Percentiles rank a stretch among this genome's conserved stretches.
These are phyloP conservation scores for Boletellus deceptivus DNA, from an alignment of 1,284 basidiomycete species.

Conservation along the genomic window DNA sequence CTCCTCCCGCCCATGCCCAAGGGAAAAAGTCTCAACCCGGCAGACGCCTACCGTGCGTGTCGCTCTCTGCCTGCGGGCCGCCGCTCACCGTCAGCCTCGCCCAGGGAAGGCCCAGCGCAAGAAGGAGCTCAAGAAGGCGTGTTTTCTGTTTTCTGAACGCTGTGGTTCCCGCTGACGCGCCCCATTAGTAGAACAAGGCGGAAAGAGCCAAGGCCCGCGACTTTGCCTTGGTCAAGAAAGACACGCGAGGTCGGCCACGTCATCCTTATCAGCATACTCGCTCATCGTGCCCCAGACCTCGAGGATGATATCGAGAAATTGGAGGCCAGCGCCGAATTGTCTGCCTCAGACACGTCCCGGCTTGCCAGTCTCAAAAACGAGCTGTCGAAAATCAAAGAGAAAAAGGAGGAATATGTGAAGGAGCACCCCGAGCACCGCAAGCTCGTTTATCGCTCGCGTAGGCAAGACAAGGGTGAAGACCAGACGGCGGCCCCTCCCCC, in stretches of 20 bases:
- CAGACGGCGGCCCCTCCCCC: slow-evolving; percentile 46
- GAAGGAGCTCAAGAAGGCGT: slow-evolving; percentile 88
- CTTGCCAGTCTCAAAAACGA: slow-evolving; percentile 73
- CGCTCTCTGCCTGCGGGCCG: background rate
- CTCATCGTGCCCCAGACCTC: slow-evolving; percentile 46
- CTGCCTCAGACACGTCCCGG: slow-evolving; percentile 51
- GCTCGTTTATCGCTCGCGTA: slow-evolving; percentile 63
- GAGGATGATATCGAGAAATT: slow-evolving; percentile 70
- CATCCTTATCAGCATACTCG: background rate
- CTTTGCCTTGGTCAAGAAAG: slow-evolving; percentile 83
- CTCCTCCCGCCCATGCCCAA: slow-evolving; percentile 63
- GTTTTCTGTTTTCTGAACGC: background rate
- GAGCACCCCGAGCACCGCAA: slow-evolving; percentile 88
- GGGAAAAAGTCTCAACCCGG: slow-evolving; percentile 79
- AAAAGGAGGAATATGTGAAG: slow-evolving; percentile 86
- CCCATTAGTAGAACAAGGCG: slow-evolving; percentile 80
- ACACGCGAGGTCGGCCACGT: slow-evolving; percentile 63
- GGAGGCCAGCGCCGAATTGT: slow-evolving; percentile 44
- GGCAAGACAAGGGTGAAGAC: slow-evolving; percentile 44
- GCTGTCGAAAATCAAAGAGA: slow-evolving; percentile 72
- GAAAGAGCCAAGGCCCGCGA: slow-evolving; percentile 76
- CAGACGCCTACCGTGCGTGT: slow-evolving; percentile 72
- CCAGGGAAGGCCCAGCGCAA: slow-evolving; percentile 83
- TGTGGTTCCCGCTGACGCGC: slow-evolving; percentile 4
- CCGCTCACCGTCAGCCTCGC: slow-evolving; percentile 2